Evolutionary conservation across 257 asterid species (phyloP).

Genomic region (Anisodus tanguticus): DNA sequence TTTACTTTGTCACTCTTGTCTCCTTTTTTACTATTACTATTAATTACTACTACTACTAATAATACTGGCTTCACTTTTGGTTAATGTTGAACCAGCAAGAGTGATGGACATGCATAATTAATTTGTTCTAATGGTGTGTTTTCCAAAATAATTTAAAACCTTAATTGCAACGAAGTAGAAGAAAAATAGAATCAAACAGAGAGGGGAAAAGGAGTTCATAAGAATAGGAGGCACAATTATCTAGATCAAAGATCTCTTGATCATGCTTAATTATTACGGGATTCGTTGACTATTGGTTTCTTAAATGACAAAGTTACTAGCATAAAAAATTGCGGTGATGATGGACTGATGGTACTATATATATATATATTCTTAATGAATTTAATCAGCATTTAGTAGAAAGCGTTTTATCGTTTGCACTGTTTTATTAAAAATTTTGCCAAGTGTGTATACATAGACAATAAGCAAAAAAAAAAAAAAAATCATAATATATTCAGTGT

Average conservation of each 20-base stretch:
- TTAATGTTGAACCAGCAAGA: conserved; percentile 23
- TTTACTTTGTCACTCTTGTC: background rate
- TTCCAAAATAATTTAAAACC: background rate
- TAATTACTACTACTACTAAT: background rate
- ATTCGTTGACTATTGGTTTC: background rate
- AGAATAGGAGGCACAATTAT: conserved; percentile 19
- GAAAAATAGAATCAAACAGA: background rate
- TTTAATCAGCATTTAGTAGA: too few species aligned
- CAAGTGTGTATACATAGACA: too few species aligned
- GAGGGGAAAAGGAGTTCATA: background rate
- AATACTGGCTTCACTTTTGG: background rate
- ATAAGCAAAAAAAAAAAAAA: too few species aligned
- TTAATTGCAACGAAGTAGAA: background rate
- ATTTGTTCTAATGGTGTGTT: background rate
- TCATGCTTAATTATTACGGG: background rate
- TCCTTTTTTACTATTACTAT: background rate
- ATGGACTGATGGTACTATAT: too few species aligned
- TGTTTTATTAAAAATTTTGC: too few species aligned
- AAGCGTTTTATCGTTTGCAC: too few species aligned
- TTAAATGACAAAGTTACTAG: background rate
- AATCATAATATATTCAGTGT: too few species aligned
- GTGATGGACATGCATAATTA: conserved; percentile 16
- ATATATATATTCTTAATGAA: too few species aligned
- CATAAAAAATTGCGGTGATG: too few species aligned
- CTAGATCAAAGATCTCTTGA: conserved; percentile 7